phyloP scores from a whole-genome alignment of 805 yeast genomes.

The Candida coleopterorum region DNA sequence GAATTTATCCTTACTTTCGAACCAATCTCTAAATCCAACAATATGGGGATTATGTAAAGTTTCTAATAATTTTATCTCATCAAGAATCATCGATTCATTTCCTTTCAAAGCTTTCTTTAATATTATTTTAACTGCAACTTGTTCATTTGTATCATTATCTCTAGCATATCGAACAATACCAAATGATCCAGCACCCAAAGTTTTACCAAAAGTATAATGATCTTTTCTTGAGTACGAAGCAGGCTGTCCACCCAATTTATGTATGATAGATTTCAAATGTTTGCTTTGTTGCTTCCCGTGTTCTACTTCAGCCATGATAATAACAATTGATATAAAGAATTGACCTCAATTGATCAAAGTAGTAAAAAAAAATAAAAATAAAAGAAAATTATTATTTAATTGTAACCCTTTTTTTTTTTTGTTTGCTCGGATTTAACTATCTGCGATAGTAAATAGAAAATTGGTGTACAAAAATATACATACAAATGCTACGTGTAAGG shows the following conservation, averaged over 20 bases:
- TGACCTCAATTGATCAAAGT: too few species aligned
- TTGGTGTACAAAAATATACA: too few species aligned
- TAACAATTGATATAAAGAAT: too few species aligned
- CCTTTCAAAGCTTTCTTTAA: constrained; percentile 86
- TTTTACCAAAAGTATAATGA: constrained; percentile 76
- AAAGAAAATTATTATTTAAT: neutral
- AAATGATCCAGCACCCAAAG: constrained; percentile 98
- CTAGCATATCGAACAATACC: constrained; percentile 95
- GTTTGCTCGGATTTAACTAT: too few species aligned
- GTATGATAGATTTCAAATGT: constrained; percentile 35
- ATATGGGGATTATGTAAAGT: constrained; percentile 88
- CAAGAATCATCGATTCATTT: constrained; percentile 70
- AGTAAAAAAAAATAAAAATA: neutral
- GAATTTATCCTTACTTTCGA: constrained; percentile 94
- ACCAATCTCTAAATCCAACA: constrained; percentile 87
- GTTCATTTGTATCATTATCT: constrained; percentile 72
- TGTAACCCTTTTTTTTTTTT: too few species aligned
- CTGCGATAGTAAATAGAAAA: too few species aligned
- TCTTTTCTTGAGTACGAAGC: constrained; percentile 60
- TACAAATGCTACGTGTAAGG: too few species aligned
- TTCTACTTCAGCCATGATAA: neutral
- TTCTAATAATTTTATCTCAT: constrained; percentile 93
- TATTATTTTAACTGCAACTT: constrained; percentile 90
- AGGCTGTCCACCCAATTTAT: constrained; percentile 70
- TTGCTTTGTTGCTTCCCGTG: neutral